Evolutionary conservation across 2,329 filamentous ascomycete species (phyloP).

Genomic region (Fusarium nanum): DNA sequence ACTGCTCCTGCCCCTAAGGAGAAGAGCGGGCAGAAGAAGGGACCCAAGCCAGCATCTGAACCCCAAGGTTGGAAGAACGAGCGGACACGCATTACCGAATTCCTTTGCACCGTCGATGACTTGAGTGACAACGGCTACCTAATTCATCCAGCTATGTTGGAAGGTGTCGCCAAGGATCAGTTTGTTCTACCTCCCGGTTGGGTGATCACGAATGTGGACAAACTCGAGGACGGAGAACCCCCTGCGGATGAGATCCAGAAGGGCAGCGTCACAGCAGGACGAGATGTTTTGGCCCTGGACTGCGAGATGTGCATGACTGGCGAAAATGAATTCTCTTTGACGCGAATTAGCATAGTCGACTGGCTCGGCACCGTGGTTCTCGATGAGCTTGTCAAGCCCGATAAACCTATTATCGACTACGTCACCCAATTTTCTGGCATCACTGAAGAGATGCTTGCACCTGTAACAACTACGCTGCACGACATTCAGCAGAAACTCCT

Average conservation of each 20-base stretch:
- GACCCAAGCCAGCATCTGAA: slow-evolving; percentile 70
- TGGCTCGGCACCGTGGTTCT: slow-evolving; percentile 87
- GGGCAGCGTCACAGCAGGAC: slow-evolving; percentile 85
- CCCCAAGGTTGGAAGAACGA: slow-evolving; percentile 77
- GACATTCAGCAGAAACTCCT: slow-evolving; percentile 87
- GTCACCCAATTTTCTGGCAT: slow-evolving; percentile 94
- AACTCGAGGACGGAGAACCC: slow-evolving; percentile 73
- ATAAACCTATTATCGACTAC: slow-evolving; percentile 90
- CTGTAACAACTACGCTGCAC: slow-evolving; percentile 82
- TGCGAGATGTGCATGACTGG: slow-evolving; percentile 98
- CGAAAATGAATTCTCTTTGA: slow-evolving; percentile 82
- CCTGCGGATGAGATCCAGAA: slow-evolving; percentile 78
- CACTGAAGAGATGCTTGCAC: slow-evolving; percentile 83
- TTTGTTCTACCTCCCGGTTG: slow-evolving; percentile 75
- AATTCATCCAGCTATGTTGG: slow-evolving; percentile 81
- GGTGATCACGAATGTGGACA: slow-evolving; percentile 80
- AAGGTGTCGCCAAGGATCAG: slow-evolving; percentile 65
- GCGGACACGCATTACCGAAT: slow-evolving; percentile 84
- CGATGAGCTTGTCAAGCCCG: slow-evolving; percentile 92
- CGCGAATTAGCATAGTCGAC: slow-evolving; percentile 85
- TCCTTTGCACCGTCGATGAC: slow-evolving; percentile 77
- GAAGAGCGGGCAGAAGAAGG: slow-evolving; percentile 66
- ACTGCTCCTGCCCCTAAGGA: slow-evolving; percentile 78
- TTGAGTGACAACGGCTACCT: slow-evolving; percentile 86
- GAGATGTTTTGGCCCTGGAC: slow-evolving; percentile 83